Base-by-base conservation (phyloP, 352 stramenopile species). In the Globisporangium radiosum region DNA sequence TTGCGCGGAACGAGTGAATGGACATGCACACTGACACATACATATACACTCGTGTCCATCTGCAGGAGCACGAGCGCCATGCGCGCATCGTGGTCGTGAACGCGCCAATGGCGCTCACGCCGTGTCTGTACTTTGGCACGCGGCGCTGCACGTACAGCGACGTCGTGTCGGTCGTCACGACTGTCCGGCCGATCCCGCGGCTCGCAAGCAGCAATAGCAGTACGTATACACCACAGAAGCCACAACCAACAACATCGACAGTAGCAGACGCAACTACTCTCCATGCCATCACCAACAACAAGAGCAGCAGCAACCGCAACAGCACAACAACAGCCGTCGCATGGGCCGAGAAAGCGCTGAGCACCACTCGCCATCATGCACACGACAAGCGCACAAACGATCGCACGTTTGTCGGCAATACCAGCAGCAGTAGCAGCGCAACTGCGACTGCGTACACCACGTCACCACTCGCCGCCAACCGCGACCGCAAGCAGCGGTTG, bases 111-210 rank as follows among this genome's bases (percentile, higher is more conserved):
- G 72, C 63, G 17, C 54, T 80, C 49, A 76, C 76, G 13, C 76
- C 81, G 33, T 77, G 69, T 59, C 65, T 90, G 37, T 90, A 90
- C 72, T 90, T 90, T 54, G 75, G 81, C 39, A 88, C 81, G 7
- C 68, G 81, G 11, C 73, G 81, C 37, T 87, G 73, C 52, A 90
- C 81, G 3, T 88, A 89, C 67, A 88, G 76, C 68, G 80, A 84
- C 33, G 75, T 90, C 62, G 66, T 88, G 15, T 86, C 75, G 9
- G 73, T 88, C 36, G 75, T 88, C 45, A 90, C 81, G 3, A 90
- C 81, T 0, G 68, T 72, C 37, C 38, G 59, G 33, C 65, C 69
- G 11, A 53, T 83, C 14, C 65, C 70, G 11, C 57, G 65, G 15
- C 70, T 72, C 10, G 38, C 52, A 10, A 38, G 6, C 33, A 45